Base-by-base conservation (phyloP, 1,284 basidiomycete species). In the Ustilago nuda region DNA sequence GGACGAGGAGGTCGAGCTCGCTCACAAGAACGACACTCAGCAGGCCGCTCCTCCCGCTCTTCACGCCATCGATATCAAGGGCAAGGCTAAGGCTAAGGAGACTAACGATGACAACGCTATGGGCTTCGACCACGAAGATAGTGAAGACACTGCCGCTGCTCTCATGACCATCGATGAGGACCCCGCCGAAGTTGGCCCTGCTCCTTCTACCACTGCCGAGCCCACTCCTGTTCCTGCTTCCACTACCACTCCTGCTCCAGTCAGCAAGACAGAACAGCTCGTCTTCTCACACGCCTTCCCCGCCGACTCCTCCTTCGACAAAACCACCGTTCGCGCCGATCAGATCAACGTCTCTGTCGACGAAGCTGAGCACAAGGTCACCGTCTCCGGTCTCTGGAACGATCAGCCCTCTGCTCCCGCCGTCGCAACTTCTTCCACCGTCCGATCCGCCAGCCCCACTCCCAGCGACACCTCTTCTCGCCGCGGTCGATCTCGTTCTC, bases 381-480 rank as follows among this genome's bases (percentile, higher is more conserved):
- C 75, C 8, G 75, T 78, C 56, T 66, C 75, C 19, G 75, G 75
- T 8, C 75, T 78, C 37, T 78, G 75, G 75, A 64, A 70, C 66
- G 33, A 72, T n/a, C 51, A 64, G 43, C 45, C 61, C 15, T 32
- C 48, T 32, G 23, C 48, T 12, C 23, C 30, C 27, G 30, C 4
- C 13, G 30, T 58, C 15, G 8, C 59, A 1, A 37, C 51, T n/a
- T 30, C 65, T 19, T n/a, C 58, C 9, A 53, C 66, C 23, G 66
- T 52, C 13, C 66, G 70, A 17, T 19, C 74, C 8, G 53, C 63
- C 11, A 77, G 74, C 58, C 74, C 74, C 17, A 63, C 69, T 12
- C 74, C 66, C 35, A 73, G 70, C 66, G 61, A 66, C 63, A 56
- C 41, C 13, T 64, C 60, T 23, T 76, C 73, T 23, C 70, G 55